Evolutionary conservation across 73 alveolate species (phyloP).

Genomic region (Paramecium primaurelia): DNA sequence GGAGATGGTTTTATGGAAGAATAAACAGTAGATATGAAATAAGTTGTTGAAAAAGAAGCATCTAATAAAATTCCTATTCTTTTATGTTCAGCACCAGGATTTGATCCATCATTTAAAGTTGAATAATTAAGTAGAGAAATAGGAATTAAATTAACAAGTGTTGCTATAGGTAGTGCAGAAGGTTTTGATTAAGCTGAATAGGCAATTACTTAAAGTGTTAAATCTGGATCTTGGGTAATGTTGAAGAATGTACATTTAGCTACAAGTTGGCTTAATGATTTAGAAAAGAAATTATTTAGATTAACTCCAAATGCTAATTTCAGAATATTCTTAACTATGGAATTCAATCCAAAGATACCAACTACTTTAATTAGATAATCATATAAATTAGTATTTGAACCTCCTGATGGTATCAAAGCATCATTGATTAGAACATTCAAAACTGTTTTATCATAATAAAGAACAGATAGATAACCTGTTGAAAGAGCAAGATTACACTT

Average conservation of each 20-base stretch:
- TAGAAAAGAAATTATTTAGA: conserved; percentile 96
- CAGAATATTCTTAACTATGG: conserved; percentile 99
- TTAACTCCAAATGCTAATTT: conserved; percentile 93
- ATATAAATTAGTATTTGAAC: conserved; percentile 96
- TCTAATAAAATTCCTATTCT: conserved; percentile 83
- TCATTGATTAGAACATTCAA: conserved; percentile 87
- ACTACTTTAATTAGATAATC: conserved; percentile 95
- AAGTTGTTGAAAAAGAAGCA: conserved; percentile 87
- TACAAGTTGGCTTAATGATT: conserved; percentile 96
- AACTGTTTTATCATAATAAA: conserved; percentile 82
- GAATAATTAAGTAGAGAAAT: conserved; percentile 85
- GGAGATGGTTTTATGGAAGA: conserved; percentile 80
- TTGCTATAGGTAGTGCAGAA: conserved; percentile 98
- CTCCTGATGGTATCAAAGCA: conserved; percentile 99
- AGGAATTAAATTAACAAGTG: conserved; percentile 87
- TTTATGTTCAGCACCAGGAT: conserved; percentile 97
- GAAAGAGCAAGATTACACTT: conserved; percentile 96
- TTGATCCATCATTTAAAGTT: conserved; percentile 93
- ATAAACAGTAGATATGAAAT: conserved; percentile 81
- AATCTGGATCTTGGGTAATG: conserved; percentile 97
- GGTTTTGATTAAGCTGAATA: conserved; percentile 95
- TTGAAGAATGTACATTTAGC: conserved; percentile 99
- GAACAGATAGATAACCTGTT: conserved; percentile 95
- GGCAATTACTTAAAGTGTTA: conserved; percentile 89
- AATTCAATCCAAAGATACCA: conserved; percentile 98